Conservation (phyloP, 2,329 filamentous ascomycete genomes). For the Stachybotrys elegans region DNA sequence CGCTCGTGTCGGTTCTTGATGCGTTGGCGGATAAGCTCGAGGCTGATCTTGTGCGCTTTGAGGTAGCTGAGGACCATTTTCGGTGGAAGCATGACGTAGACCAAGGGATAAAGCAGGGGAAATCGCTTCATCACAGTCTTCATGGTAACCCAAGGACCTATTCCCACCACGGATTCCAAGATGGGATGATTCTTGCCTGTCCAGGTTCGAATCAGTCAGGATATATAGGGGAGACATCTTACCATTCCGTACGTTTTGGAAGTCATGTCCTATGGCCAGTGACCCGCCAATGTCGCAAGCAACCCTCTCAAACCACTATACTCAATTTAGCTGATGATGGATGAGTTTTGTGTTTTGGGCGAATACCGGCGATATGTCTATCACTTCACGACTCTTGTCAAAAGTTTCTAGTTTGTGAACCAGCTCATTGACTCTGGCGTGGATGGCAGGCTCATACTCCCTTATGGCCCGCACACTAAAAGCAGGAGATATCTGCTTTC, state of each 20-base stretch:
- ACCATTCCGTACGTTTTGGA: background rate
- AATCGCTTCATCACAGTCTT: background rate
- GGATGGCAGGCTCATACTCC: background rate
- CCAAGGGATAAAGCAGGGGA: background rate
- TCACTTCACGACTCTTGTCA: background rate
- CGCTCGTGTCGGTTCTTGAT: background rate
- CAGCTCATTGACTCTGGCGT: background rate
- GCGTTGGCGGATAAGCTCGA: background rate
- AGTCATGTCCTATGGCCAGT: background rate
- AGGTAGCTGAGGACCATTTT: background rate
- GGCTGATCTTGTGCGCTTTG: background rate
- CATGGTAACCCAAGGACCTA: background rate
- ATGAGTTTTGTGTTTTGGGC: background rate
- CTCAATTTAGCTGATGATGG: background rate
- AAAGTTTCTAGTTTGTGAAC: background rate
- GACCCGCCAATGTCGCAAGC: background rate
- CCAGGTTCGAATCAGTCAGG: too few species aligned
- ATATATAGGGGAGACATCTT: background rate
- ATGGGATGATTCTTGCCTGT: too few species aligned
- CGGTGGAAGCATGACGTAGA: background rate
- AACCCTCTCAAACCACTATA: slow-evolving; percentile 1
- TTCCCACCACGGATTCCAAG: too few species aligned
- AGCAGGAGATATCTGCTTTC: slow-evolving; percentile 4
- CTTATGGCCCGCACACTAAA: background rate
- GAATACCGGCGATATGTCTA: background rate